A percentile compares a stretch with the other conserved stretches of the same genome.
Conservation (phyloP, 106 monocot genomes). For the Apostasia ramifera region DNA sequence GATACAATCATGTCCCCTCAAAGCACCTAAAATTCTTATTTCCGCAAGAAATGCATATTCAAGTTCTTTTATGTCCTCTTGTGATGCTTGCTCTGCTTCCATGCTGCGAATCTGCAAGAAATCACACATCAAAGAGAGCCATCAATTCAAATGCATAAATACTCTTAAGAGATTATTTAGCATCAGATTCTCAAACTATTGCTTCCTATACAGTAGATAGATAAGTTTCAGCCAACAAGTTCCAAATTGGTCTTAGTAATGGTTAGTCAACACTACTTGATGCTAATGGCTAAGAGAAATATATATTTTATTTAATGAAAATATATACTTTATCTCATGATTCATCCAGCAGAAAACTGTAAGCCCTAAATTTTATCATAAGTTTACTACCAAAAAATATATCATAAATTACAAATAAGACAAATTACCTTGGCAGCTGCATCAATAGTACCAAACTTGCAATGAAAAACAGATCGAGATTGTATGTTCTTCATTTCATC, state of each 20-base stretch:
- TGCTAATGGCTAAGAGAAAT: too few species aligned
- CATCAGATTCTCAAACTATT: too few species aligned
- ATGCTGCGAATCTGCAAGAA: slow-evolving; percentile 54
- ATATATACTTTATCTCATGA: too few species aligned
- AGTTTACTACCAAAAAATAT: not conserved
- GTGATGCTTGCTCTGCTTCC: slow-evolving; percentile 33
- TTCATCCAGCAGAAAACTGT: not conserved
- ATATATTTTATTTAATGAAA: too few species aligned
- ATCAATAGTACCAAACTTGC: slow-evolving; percentile 68
- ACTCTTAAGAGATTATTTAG: too few species aligned
- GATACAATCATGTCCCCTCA: slow-evolving; percentile 76
- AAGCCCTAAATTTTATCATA: not conserved
- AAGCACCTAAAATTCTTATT: slow-evolving; percentile 79
- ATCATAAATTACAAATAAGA: not conserved
- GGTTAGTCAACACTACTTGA: too few species aligned
- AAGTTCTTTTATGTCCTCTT: slow-evolving; percentile 61
- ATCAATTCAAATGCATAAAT: not conserved
- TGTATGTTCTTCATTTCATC: slow-evolving; percentile 18
- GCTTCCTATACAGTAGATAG: too few species aligned
- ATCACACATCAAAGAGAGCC: not conserved
- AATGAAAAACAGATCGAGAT: slow-evolving; percentile 33
- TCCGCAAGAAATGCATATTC: slow-evolving; percentile 75
- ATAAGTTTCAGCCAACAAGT: too few species aligned
- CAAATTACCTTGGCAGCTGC: slow-evolving; percentile 77
- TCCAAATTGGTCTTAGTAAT: too few species aligned